Evolutionary conservation across 768 basidiomycete species (phyloP), one percentile per base, ranked within the genome.

Genomic region (Russula vinacea): DNA sequence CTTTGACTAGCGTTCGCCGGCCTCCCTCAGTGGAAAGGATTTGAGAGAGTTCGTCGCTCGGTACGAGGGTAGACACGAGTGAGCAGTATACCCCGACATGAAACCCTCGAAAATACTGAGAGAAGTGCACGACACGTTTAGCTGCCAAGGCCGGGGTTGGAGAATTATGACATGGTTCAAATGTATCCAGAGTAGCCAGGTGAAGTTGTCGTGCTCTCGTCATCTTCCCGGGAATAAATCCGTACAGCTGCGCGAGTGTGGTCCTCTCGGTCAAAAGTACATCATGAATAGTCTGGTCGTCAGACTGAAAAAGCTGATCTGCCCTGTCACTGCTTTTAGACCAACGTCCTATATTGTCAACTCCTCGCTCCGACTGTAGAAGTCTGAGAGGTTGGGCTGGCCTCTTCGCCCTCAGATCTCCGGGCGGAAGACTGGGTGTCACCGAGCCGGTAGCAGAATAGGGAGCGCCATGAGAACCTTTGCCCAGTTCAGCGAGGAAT

Each of bases 201-300:
- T 93, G 89, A 1, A 92, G 75, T 63, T 83, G 79, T 32, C 84
- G 82, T 19, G 84, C 82, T 50, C 93, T 81, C 1, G 84, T 76
- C 35, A 81, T 80, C 69, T 85, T 86, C 16, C 88, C 91, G 16
- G 83, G 77, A 50, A 88, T 81, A 73, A 83, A 92, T 16, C 92
- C 93, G 71, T 90, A 90, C 33, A 84, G 67, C 67, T 93, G 90
- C 2, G 84, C 80, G n/a, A 88, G 70, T 2, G 89, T 87, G 32
- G 83, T 83, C 52, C 82, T 80, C 71, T 95, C 90, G 2, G 81
- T 80, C n/a, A 90, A 74, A 61, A 93, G 77, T 37, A 84, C 79
- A 24, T 85, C 81, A 39, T 83, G 81, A 62, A 88, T 79, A 9
- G 78, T 80, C 22, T 78, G 71, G 62, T 84, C 83, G 56, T 85